A percentile compares a stretch with the other conserved stretches of the same genome.
These are phyloP conservation scores for Metschnikowia cerradonensis DNA, from an alignment of 805 yeast genomes.

Conservation along the genomic window DNA sequence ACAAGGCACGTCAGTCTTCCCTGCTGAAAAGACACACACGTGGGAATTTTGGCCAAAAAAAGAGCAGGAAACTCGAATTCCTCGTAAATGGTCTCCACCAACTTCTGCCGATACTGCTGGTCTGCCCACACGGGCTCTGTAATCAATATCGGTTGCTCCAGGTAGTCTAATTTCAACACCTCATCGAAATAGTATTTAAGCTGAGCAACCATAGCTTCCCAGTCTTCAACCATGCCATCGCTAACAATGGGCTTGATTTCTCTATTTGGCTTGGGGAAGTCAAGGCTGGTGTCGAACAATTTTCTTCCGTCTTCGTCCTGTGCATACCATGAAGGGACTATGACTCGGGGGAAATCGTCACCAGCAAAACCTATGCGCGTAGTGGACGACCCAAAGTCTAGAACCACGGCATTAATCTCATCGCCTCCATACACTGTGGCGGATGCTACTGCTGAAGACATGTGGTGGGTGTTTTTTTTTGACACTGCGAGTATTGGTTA, in stretches of 20 bases:
- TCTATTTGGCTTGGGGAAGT: constrained; percentile 47
- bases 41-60: constrained; percentile 77
- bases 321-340: constrained; percentile 67
- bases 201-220: constrained; percentile 82
- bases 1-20: constrained; percentile 85
- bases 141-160: constrained; percentile 70
- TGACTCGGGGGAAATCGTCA: constrained; percentile 76
- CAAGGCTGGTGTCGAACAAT: constrained; percentile 41
- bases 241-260: constrained; percentile 56
- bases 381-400: constrained; percentile 83
- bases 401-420: constrained; percentile 85
- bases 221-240: constrained; percentile 66
- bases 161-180: constrained; percentile 47
- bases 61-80: constrained; percentile 71
- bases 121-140: constrained; percentile 90
- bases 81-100: constrained; percentile 72
- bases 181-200: constrained; percentile 58
- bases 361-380: constrained; percentile 93
- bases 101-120: constrained; percentile 57
- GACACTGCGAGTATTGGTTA: neutral
- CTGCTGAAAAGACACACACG: constrained; percentile 82
- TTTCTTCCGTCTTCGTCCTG: constrained; percentile 18
- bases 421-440: constrained; percentile 45
- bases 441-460: constrained; percentile 14
- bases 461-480: constrained; percentile 3